A percentile compares a stretch with the other conserved stretches of the same genome.
These are phyloP conservation scores for Lindgomyces ingoldianus DNA, from an alignment of 495 filamentous ascomycete species.

Conservation along the genomic window DNA sequence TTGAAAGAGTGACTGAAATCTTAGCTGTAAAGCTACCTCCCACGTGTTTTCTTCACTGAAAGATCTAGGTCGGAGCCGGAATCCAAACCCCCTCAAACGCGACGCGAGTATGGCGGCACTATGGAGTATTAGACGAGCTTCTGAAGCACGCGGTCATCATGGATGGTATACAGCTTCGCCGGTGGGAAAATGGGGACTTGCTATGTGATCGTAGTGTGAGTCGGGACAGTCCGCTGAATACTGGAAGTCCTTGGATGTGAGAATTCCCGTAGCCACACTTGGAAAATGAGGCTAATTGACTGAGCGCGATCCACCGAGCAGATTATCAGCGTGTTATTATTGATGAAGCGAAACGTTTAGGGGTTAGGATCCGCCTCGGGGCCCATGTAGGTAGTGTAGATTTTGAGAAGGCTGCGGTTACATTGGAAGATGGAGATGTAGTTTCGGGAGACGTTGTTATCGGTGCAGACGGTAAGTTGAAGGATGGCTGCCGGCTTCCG, in stretches of 20 bases:
- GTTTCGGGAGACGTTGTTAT: slow-evolving; percentile 12
- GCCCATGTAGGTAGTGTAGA: neutral
- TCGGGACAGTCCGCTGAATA: neutral
- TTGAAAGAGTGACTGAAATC: neutral
- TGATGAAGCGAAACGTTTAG: neutral
- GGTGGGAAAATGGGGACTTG: slow-evolving; percentile 15
- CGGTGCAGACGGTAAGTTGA: slow-evolving; percentile 20
- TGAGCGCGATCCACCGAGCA: slow-evolving; percentile 14
- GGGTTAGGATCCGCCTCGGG: neutral
- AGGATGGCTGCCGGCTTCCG: neutral
- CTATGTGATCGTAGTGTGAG: neutral
- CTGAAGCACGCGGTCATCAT: neutral
- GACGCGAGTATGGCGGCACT: neutral
- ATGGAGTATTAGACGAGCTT: slow-evolving; percentile 2
- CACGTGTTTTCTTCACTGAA: neutral
- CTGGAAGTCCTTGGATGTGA: slow-evolving; percentile 5
- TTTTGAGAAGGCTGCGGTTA: neutral
- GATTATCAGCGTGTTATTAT: slow-evolving; percentile 10
- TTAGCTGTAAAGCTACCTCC: neutral
- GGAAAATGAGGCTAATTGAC: neutral
- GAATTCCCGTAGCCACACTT: neutral
- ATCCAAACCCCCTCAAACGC: slow-evolving; percentile 22
- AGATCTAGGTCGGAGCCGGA: slow-evolving; percentile 7
- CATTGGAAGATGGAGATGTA: neutral
- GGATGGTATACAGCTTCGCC: neutral